These are phyloP conservation scores for Lachancea waltii DNA, from an alignment of 805 yeast species.

Conservation along the genomic window DNA sequence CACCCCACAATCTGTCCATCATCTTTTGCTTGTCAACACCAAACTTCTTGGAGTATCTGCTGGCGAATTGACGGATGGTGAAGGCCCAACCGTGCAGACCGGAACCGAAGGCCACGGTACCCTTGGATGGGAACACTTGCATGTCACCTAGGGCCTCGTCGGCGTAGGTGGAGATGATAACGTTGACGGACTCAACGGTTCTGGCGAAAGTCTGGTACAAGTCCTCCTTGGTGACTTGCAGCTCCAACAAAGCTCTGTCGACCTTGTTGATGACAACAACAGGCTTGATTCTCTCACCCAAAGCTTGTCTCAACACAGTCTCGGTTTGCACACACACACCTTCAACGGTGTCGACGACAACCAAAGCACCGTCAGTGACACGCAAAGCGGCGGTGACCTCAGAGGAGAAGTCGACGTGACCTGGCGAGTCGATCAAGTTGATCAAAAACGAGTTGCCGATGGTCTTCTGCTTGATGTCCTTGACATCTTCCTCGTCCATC, in stretches of 20 bases:
- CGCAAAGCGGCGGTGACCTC: constrained; percentile 99
- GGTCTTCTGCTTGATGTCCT: constrained; percentile 80
- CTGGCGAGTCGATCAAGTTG: constrained; percentile 99
- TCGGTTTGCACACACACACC: constrained; percentile 99
- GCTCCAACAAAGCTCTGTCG: constrained; percentile 98
- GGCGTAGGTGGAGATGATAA: constrained; percentile 90
- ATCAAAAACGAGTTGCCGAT: constrained; percentile 92
- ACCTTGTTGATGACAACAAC: constrained; percentile 98
- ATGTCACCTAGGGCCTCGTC: constrained; percentile 89
- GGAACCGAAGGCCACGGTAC: constrained; percentile 99
- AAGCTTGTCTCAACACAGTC: constrained; percentile 97
- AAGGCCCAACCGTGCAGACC: constrained; percentile 99
- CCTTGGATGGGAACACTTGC: constrained; percentile 98
- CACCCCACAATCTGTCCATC: constrained; percentile 99
- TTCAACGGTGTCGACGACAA: constrained; percentile 98
- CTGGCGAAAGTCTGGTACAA: constrained; percentile 96
- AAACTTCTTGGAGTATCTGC: constrained; percentile 97
- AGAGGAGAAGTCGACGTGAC: constrained; percentile 99
- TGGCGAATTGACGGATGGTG: constrained; percentile 98
- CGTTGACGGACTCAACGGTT: constrained; percentile 99
- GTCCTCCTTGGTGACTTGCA: constrained; percentile 98
- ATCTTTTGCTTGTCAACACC: constrained; percentile 97
- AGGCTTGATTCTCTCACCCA: constrained; percentile 99
- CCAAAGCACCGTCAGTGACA: constrained; percentile 99
- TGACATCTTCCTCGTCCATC: constrained; percentile 73